Evolutionary conservation across 2,329 filamentous ascomycete species (phyloP).

Genomic region (Aureobasidium pullulans): DNA sequence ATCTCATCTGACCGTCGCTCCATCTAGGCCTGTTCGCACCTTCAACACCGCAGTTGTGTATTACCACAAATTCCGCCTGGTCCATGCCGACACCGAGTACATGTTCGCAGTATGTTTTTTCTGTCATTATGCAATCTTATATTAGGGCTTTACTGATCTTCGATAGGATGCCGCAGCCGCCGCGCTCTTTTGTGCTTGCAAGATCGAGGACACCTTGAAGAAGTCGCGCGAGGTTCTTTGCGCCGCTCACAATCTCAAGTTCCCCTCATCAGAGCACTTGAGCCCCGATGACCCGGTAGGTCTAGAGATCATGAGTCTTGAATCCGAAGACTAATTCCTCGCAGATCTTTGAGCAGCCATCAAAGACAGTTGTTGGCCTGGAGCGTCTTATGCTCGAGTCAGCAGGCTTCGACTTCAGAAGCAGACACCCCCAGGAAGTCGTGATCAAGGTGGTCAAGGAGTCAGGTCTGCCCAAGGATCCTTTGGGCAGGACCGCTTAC

Average conservation of each 20-base stretch:
- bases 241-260: slow-evolving; percentile 80
- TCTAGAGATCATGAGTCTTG: not conserved
- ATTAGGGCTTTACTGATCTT: slow-evolving; percentile 7
- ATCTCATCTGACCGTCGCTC: slow-evolving; percentile 12
- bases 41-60: slow-evolving; percentile 88
- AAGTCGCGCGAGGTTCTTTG: slow-evolving; percentile 91
- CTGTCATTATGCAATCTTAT: not conserved
- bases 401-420: slow-evolving; percentile 88
- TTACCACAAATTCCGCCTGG: slow-evolving; percentile 87
- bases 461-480: slow-evolving; percentile 14
- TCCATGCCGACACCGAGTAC: slow-evolving; percentile 79
- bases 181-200: slow-evolving; percentile 86
- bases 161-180: slow-evolving; percentile 74
- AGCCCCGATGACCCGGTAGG: slow-evolving; percentile 75
- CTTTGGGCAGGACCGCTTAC: slow-evolving; percentile 63
- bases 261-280: slow-evolving; percentile 52
- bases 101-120: slow-evolving; percentile 50
- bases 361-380: slow-evolving; percentile 76
- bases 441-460: slow-evolving; percentile 61
- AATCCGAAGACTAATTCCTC: slow-evolving; percentile 7
- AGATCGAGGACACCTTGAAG: slow-evolving; percentile 96
- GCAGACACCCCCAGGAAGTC: slow-evolving; percentile 76
- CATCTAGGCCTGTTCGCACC: slow-evolving; percentile 69
- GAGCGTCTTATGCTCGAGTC: slow-evolving; percentile 91
- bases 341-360: slow-evolving; percentile 73